A percentile compares a stretch with the other conserved stretches of the same genome.
phyloP scores from a whole-genome alignment of 176 grass and related monocot species.

The Bonia amplexicaulis region DNA sequence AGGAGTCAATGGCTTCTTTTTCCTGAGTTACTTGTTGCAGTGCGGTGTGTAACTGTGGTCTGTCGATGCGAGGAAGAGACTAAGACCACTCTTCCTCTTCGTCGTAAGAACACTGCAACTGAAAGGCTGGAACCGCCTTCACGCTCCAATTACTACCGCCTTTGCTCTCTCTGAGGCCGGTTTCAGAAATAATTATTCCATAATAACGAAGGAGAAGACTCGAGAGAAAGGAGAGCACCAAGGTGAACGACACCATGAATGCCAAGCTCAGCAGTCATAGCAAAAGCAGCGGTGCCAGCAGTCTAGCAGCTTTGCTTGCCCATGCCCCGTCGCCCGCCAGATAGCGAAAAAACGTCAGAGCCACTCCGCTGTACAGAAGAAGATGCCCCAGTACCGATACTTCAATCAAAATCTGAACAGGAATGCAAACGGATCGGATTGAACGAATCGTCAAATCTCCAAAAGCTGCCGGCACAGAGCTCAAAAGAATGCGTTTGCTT shows the following conservation, averaged over 20 bases:
- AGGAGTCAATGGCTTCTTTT: not conserved
- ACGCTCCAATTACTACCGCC: not conserved
- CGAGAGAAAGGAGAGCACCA: not conserved
- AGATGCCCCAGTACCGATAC: not conserved
- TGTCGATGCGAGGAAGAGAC: not conserved
- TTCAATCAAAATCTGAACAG: not conserved
- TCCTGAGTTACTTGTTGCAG: not conserved
- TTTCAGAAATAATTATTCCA: not conserved
- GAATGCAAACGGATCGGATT: not conserved
- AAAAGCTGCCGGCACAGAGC: slow-evolving; percentile 15
- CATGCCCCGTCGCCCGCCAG: not conserved
- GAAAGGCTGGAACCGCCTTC: not conserved
- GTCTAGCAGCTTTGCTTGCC: not conserved
- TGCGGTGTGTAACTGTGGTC: not conserved
- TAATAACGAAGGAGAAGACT: not conserved
- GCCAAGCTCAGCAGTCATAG: not conserved
- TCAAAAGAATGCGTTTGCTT: not conserved
- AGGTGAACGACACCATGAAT: slow-evolving; percentile 28
- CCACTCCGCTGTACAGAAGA: not conserved
- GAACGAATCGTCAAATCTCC: slow-evolving; percentile 10
- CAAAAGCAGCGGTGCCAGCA: not conserved
- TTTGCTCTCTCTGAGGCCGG: not conserved
- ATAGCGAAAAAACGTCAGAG: not conserved
- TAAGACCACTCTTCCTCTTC: not conserved
- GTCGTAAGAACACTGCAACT: not conserved